Conservation (phyloP, 768 basidiomycete genomes). For the Butyriboletus loyo region DNA sequence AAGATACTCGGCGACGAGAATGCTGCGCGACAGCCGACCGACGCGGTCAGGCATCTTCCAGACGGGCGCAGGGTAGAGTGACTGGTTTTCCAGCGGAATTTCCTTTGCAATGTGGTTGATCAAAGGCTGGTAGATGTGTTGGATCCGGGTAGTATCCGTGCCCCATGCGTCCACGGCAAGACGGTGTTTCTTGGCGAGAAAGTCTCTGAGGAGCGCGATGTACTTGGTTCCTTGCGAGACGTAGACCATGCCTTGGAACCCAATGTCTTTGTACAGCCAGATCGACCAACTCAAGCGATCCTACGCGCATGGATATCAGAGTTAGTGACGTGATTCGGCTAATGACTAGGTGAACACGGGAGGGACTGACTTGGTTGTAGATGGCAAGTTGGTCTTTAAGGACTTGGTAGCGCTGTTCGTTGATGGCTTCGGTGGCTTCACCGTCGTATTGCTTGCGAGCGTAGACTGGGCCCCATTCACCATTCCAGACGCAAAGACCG, state of each 20-base stretch:
- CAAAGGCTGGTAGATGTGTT: slow-evolving; percentile 61
- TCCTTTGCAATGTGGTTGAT: slow-evolving; percentile 58
- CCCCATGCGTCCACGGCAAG: slow-evolving; percentile 81
- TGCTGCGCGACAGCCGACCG: slow-evolving; percentile 59
- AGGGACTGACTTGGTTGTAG: slow-evolving; percentile 45
- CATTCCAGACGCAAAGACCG: slow-evolving; percentile 70
- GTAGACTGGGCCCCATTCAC: slow-evolving; percentile 84
- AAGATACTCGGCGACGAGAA: slow-evolving; percentile 68
- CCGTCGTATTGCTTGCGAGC: slow-evolving; percentile 61
- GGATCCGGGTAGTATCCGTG: slow-evolving; percentile 56
- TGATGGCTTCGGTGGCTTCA: slow-evolving; percentile 59
- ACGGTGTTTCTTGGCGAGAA: slow-evolving; percentile 75
- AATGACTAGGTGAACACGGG: background rate
- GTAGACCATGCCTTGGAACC: slow-evolving; percentile 85
- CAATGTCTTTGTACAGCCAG: slow-evolving; percentile 86
- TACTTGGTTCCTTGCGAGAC: slow-evolving; percentile 67
- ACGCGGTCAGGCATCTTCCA: slow-evolving; percentile 59
- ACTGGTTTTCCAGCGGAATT: slow-evolving; percentile 47
- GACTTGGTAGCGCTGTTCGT: slow-evolving; percentile 60
- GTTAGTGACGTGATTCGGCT: background rate
- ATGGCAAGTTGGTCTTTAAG: slow-evolving; percentile 72
- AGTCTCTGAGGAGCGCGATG: slow-evolving; percentile 63
- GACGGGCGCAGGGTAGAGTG: slow-evolving; percentile 60
- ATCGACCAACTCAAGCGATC: slow-evolving; percentile 76
- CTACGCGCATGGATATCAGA: slow-evolving; percentile 26